phyloP scores from a whole-genome alignment of 2,329 filamentous ascomycete genomes.

The Tolypocladium album region DNA sequence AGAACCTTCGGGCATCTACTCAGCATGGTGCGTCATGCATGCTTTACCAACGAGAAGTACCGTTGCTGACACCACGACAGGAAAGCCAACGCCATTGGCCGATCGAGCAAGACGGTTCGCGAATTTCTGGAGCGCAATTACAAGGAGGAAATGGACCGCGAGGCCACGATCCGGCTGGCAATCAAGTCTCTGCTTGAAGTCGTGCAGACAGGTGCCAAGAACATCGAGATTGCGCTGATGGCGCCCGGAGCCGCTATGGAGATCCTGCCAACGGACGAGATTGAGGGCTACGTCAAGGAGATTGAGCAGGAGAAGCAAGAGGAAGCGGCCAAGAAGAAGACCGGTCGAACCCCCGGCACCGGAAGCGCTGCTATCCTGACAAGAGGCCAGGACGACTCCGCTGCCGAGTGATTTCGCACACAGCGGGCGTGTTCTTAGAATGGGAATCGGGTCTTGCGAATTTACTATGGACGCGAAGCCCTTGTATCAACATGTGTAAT shows the following conservation, averaged over 20 bases:
- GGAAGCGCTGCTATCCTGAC: slow-evolving; percentile 67
- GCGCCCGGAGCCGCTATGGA: slow-evolving; percentile 83
- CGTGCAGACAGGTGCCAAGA: slow-evolving; percentile 97
- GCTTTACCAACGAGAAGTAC: background rate
- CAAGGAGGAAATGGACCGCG: slow-evolving; percentile 94
- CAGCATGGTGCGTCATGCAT: slow-evolving; percentile 64
- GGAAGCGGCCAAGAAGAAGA: slow-evolving; percentile 96
- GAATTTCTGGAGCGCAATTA: slow-evolving; percentile 99
- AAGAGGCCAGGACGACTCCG: slow-evolving; percentile 36
- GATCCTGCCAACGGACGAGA: slow-evolving; percentile 90
- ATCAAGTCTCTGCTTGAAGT: slow-evolving; percentile 98
- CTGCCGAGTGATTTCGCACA: slow-evolving; percentile 19
- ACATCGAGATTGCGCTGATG: slow-evolving; percentile 99
- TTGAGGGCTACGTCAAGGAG: slow-evolving; percentile 94
- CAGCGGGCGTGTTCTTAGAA: slow-evolving; percentile 11
- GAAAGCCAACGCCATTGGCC: slow-evolving; percentile 98
- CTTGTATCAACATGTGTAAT: slow-evolving; percentile 28
- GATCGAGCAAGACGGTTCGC: slow-evolving; percentile 96
- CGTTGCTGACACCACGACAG: slow-evolving; percentile 32
- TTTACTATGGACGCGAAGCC: slow-evolving; percentile 14
- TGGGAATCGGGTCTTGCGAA: slow-evolving; percentile 12
- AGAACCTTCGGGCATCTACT: slow-evolving; percentile 98
- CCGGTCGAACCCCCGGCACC: slow-evolving; percentile 58
- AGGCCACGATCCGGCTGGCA: slow-evolving; percentile 90
- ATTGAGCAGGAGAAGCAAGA: slow-evolving; percentile 99